Percentiles rank a stretch among this genome's conserved stretches.
Conservation (phyloP, 306 rosid species). For the Quercus berberidifolia region DNA sequence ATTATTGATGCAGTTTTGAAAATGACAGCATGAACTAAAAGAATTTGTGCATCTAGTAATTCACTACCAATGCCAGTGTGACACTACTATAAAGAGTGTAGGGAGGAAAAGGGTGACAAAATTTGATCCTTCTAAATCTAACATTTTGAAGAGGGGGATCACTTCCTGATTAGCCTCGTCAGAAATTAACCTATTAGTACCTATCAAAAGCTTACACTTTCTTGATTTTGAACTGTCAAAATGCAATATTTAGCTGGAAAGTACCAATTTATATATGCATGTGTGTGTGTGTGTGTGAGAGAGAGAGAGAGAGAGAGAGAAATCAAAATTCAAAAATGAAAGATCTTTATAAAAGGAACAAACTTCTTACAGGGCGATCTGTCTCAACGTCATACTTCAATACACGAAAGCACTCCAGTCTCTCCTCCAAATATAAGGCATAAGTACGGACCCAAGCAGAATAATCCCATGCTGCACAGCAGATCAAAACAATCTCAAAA, state of each 20-base stretch:
- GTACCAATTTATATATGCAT: background rate
- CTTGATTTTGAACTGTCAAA: background rate
- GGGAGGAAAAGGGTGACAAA: background rate
- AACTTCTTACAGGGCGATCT: constrained; percentile 78
- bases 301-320: background rate
- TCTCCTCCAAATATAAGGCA: constrained; percentile 98
- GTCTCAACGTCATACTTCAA: constrained; percentile 87
- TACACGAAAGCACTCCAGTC: constrained; percentile 95
- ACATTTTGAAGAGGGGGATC: background rate
- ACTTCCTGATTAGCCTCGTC: background rate
- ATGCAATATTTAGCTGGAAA: background rate
- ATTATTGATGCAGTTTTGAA: background rate
- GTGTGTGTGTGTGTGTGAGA: no score
- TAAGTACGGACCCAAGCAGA: constrained; percentile 95
- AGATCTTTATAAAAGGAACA: background rate
- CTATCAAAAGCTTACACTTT: background rate
- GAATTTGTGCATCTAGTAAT: background rate
- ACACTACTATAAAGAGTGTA: background rate
- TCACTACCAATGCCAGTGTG: background rate
- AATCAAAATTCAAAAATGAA: background rate
- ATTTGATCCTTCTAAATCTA: background rate
- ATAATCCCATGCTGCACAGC: constrained; percentile 88
- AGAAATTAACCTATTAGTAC: background rate
- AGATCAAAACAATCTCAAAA: constrained; percentile 21
- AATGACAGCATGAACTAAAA: background rate